Conservation (phyloP, 176 grass and related monocot species). For the Avena eriantha region DNA sequence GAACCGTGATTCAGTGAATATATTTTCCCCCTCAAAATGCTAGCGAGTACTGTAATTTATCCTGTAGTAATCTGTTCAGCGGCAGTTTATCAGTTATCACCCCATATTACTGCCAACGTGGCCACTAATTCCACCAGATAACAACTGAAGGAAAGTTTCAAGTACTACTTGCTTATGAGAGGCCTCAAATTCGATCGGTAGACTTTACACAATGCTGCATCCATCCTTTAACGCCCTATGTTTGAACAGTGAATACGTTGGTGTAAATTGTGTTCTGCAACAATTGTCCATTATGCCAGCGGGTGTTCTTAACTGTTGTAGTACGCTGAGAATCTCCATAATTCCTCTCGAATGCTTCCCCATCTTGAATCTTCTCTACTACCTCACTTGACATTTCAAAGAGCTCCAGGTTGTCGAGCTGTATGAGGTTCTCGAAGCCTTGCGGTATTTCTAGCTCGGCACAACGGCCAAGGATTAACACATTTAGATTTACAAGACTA, state of each 20-base stretch:
- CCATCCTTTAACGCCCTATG: not conserved
- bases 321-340: not conserved
- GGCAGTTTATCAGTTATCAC: not conserved
- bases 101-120: not conserved
- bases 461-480: conserved; percentile 22
- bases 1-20: not conserved
- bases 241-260: not conserved
- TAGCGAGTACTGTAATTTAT: not conserved
- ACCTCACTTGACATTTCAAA: conserved; percentile 39
- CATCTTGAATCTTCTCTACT: not conserved
- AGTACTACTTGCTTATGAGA: not conserved
- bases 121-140: not conserved
- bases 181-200: not conserved
- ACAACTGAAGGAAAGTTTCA: not conserved
- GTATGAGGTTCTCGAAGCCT: conserved; percentile 37
- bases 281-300: not conserved
- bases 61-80: conserved; percentile 14
- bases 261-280: conserved; percentile 13
- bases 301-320: conserved; percentile 29
- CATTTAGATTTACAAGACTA: not conserved
- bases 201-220: not conserved
- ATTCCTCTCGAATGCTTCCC: not conserved
- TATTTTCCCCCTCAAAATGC: not conserved
- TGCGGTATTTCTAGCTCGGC: conserved; percentile 15
- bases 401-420: conserved; percentile 32